phyloP scores from a whole-genome alignment of 2,329 filamentous ascomycete genomes.

The Dactylellina cionopaga region DNA sequence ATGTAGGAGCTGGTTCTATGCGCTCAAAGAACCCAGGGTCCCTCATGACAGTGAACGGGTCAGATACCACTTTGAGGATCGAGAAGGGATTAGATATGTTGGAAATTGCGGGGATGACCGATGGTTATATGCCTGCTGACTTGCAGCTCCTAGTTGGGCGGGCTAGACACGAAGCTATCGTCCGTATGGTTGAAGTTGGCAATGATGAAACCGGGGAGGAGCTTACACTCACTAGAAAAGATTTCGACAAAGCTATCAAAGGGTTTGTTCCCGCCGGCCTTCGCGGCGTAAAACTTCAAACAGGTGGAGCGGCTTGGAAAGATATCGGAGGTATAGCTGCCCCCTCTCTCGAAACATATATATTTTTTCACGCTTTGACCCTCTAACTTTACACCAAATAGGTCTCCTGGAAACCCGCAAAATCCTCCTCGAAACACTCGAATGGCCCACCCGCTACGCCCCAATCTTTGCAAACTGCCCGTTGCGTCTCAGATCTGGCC shows the following conservation, averaged over 20 bases:
- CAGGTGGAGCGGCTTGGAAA: slow-evolving; percentile 89
- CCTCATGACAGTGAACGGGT: slow-evolving; percentile 59
- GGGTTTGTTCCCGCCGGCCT: slow-evolving; percentile 96
- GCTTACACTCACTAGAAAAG: slow-evolving; percentile 74
- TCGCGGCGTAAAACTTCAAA: slow-evolving; percentile 91
- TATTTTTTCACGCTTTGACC: neutral
- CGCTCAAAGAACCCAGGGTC: slow-evolving; percentile 59
- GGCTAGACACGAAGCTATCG: slow-evolving; percentile 90
- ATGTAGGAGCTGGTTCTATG: slow-evolving; percentile 21
- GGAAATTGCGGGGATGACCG: slow-evolving; percentile 90
- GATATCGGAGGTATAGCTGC: slow-evolving; percentile 78
- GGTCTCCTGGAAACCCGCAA: slow-evolving; percentile 83
- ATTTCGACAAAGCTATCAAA: slow-evolving; percentile 85
- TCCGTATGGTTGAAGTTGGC: slow-evolving; percentile 73
- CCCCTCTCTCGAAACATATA: neutral
- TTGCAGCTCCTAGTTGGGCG: slow-evolving; percentile 84
- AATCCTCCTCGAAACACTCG: slow-evolving; percentile 90
- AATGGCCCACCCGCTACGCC: slow-evolving; percentile 97
- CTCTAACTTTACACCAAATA: slow-evolving; percentile 12
- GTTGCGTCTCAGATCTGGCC: slow-evolving; percentile 88
- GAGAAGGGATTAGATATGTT: slow-evolving; percentile 85
- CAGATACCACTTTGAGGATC: slow-evolving; percentile 69
- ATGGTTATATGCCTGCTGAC: slow-evolving; percentile 98
- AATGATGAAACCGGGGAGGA: slow-evolving; percentile 65
- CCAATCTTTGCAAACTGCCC: slow-evolving; percentile 97